phyloP scores from a whole-genome alignment of 257 asterid genomes.

The Nicotiana undulata region DNA sequence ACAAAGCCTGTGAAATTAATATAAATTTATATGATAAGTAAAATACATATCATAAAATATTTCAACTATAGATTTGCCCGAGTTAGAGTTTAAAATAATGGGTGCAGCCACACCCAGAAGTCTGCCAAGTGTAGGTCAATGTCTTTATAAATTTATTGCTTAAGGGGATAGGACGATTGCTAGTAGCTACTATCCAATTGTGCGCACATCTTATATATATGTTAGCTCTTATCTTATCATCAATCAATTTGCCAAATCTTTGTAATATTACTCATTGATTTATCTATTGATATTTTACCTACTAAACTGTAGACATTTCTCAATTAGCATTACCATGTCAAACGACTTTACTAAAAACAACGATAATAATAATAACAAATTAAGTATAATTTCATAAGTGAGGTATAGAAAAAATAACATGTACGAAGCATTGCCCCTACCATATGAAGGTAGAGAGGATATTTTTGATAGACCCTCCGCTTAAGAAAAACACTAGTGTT shows the following conservation, averaged over 20 bases:
- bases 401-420: accelerated
- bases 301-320: background rate
- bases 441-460: too few species aligned
- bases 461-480: too few species aligned
- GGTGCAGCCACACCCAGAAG: background rate
- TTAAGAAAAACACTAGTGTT: too few species aligned
- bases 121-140: background rate
- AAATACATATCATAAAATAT: too few species aligned
- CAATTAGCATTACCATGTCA: background rate
- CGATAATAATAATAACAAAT: too few species aligned
- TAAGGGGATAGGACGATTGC: background rate
- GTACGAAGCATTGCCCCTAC: too few species aligned
- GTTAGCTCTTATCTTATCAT: background rate
- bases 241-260: background rate
- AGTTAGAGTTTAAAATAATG: background rate
- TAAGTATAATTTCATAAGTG: too few species aligned
- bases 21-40: background rate
- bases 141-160: background rate
- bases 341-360: too few species aligned
- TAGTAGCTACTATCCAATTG: background rate
- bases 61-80: background rate
- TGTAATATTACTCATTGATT: background rate
- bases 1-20: background rate
- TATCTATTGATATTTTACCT: background rate
- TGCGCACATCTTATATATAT: background rate